A percentile compares a stretch with the other conserved stretches of the same genome.
Conservation (phyloP, 495 filamentous ascomycete species). For the Penicillium canescens region DNA sequence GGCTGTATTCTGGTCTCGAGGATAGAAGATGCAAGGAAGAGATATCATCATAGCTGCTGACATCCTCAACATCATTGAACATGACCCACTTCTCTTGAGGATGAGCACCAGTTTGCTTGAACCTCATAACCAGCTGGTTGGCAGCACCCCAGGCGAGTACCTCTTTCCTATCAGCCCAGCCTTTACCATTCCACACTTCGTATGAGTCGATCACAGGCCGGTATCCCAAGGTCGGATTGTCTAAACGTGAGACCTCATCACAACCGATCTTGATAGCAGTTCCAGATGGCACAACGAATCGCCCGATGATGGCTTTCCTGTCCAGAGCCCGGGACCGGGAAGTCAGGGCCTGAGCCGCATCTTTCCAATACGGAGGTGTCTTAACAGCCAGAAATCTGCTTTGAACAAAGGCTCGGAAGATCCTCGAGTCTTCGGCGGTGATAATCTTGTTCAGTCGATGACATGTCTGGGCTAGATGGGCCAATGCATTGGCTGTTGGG, state of each 20-base stretch:
- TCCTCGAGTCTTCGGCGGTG: constrained; percentile 55
- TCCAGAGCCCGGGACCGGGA: constrained; percentile 61
- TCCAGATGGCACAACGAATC: constrained; percentile 47
- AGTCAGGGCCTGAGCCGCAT: constrained; percentile 56
- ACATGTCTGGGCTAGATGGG: constrained; percentile 50
- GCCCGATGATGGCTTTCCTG: constrained; percentile 56
- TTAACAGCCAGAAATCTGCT: constrained; percentile 50
- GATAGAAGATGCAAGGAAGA: constrained; percentile 55
- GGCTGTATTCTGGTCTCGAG: constrained; percentile 33
- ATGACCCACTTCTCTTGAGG: constrained; percentile 43
- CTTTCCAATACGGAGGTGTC: constrained; percentile 47
- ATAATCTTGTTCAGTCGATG: constrained; percentile 50
- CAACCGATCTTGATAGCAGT: constrained; percentile 30
- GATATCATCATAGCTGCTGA: constrained; percentile 65
- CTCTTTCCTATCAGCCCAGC: constrained; percentile 57
- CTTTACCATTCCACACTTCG: constrained; percentile 50
- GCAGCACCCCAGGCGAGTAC: constrained; percentile 64
- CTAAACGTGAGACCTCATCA: constrained; percentile 28
- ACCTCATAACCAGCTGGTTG: constrained; percentile 53
- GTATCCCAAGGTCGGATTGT: constrained; percentile 65
- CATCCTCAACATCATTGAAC: constrained; percentile 51
- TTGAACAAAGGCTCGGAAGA: constrained; percentile 51
- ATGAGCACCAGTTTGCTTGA: constrained; percentile 28
- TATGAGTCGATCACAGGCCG: constrained; percentile 62
- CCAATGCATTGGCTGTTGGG: constrained; percentile 50